Percentiles rank a stretch among this genome's conserved stretches.
Conservation (phyloP, 2,329 filamentous ascomycete species). For the Clonostachys chloroleuca region DNA sequence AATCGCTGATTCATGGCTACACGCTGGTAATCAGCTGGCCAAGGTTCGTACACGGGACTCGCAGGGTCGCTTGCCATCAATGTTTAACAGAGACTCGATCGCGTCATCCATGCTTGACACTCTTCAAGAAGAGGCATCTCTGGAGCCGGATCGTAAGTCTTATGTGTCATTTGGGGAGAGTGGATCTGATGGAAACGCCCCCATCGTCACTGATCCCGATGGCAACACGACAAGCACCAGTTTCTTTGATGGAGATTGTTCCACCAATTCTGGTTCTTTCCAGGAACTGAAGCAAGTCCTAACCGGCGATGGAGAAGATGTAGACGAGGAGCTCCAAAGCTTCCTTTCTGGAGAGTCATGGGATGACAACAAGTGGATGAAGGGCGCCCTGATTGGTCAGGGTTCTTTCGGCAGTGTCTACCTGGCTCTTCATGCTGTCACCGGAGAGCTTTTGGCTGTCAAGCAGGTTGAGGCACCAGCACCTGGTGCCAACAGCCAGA, state of each 20-base stretch:
- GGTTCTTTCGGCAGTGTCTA: constrained; percentile 97
- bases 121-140: constrained; percentile 82
- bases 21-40: constrained; percentile 29
- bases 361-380: constrained; percentile 99
- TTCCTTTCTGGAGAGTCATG: constrained; percentile 92
- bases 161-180: constrained; percentile 87
- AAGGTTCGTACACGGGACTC: constrained; percentile 38
- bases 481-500: constrained; percentile 71
- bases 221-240: constrained; percentile 67
- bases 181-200: constrained; percentile 62
- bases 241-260: constrained; percentile 75
- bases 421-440: constrained; percentile 90
- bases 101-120: constrained; percentile 86
- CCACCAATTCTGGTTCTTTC: constrained; percentile 65
- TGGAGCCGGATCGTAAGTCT: constrained; percentile 87
- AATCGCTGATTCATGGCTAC: constrained; percentile 91
- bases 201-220: constrained; percentile 74
- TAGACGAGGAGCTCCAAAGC: constrained; percentile 82
- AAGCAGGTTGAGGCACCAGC: constrained; percentile 94
- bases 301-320: constrained; percentile 86
- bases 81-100: constrained; percentile 75
- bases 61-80: constrained; percentile 33
- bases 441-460: constrained; percentile 94
- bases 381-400: constrained; percentile 93
- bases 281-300: constrained; percentile 83